Percentiles rank a stretch among this genome's conserved stretches.
phyloP scores from a whole-genome alignment of 2,329 filamentous ascomycete species.

The Sclerotinia subarctica region DNA sequence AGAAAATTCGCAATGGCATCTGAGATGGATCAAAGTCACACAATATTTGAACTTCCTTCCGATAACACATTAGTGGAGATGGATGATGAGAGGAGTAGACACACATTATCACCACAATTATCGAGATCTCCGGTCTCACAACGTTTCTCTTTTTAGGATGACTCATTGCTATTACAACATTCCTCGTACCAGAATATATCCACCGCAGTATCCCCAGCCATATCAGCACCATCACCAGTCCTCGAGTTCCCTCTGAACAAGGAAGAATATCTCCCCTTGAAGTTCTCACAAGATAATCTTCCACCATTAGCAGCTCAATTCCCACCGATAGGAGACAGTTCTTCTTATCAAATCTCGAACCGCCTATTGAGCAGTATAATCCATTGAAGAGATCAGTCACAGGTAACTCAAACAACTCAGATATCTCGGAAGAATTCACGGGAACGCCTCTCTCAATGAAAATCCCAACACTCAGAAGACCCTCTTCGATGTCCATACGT shows the following conservation, averaged over 20 bases:
- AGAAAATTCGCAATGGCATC: background rate
- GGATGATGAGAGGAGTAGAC: slow-evolving; percentile 6
- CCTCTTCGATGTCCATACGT: background rate
- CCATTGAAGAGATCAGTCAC: background rate
- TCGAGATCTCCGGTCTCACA: background rate
- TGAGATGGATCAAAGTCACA: background rate
- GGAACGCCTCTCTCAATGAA: background rate
- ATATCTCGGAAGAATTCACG: background rate
- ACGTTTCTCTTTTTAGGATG: background rate
- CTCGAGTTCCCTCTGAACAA: background rate
- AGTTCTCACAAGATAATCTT: background rate
- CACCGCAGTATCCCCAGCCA: background rate
- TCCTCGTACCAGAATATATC: background rate
- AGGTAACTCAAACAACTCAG: background rate
- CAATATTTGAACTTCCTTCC: slow-evolving; percentile 11
- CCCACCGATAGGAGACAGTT: background rate
- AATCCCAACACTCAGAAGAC: background rate
- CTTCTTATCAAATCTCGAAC: background rate
- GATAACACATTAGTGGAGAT: background rate
- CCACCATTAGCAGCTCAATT: background rate
- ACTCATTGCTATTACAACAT: background rate
- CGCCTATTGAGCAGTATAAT: background rate
- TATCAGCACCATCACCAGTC: background rate
- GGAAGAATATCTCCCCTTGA: slow-evolving; percentile 1
- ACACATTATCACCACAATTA: background rate